Conservation (phyloP, 768 basidiomycete species). For the Tephrocybe sp. region DNA sequence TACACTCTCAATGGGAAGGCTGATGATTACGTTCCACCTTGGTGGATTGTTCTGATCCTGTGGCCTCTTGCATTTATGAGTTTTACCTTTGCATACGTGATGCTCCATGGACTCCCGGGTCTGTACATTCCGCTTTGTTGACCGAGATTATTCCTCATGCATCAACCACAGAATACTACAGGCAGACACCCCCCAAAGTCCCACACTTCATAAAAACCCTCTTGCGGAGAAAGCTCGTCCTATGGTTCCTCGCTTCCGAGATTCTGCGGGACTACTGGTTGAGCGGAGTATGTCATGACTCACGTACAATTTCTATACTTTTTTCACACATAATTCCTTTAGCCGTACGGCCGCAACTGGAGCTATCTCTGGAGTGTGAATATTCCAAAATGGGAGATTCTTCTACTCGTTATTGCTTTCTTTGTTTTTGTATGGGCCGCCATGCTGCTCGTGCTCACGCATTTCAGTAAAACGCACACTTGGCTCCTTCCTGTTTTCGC, state of each 20-base stretch:
- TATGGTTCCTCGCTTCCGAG: conserved; percentile 95
- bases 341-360: conserved; percentile 96
- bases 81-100: conserved; percentile 75
- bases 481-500: conserved; percentile 95
- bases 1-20: conserved; percentile 61
- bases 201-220: conserved; percentile 89
- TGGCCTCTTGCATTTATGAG: conserved; percentile 82
- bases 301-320: background rate
- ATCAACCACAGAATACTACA: conserved; percentile 66
- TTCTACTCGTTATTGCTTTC: conserved; percentile 77
- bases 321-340: conserved; percentile 18
- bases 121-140: conserved; percentile 19
- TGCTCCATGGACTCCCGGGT: conserved; percentile 88
- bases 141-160: conserved; percentile 6
- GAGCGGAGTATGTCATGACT: conserved; percentile 60
- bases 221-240: conserved; percentile 85
- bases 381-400: conserved; percentile 80
- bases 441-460: conserved; percentile 71
- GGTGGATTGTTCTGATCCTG: conserved; percentile 78
- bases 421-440: conserved; percentile 86
- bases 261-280: conserved; percentile 91
- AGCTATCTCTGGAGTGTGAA: conserved; percentile 85
- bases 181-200: conserved; percentile 91
- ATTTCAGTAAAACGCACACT: conserved; percentile 91
- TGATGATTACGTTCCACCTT: conserved; percentile 60